phyloP scores from a whole-genome alignment of 1,139 yeast species.

The Geotrichum restrictum region DNA sequence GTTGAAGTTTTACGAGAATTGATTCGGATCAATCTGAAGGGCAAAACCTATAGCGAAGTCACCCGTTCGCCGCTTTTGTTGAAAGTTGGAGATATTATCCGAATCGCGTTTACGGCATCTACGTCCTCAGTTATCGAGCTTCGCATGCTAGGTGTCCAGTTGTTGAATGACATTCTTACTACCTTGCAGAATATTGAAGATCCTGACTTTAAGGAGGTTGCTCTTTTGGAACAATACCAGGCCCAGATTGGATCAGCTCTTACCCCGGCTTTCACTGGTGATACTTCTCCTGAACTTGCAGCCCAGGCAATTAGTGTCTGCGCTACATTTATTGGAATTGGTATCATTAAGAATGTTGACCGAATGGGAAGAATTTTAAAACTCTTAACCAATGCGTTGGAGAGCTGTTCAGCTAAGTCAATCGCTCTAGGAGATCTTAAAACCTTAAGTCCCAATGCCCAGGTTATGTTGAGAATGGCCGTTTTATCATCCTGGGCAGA shows the following conservation, averaged over 20 bases:
- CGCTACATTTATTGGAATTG: conserved; percentile 67
- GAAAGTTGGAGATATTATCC: conserved; percentile 66
- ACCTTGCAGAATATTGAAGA: conserved; percentile 54
- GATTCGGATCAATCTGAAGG: conserved; percentile 45
- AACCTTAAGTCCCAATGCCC: conserved; percentile 41
- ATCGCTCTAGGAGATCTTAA: conserved; percentile 47
- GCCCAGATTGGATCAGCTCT: conserved; percentile 91
- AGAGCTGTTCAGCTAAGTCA: conserved; percentile 44
- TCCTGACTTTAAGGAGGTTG: conserved; percentile 66
- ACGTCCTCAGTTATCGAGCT: conserved; percentile 63
- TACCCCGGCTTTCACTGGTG: conserved; percentile 79
- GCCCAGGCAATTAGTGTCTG: conserved; percentile 75
- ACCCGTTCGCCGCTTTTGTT: conserved; percentile 40
- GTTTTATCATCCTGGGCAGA: conserved; percentile 88
- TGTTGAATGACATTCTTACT: conserved; percentile 59
- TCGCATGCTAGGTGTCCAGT: conserved; percentile 60
- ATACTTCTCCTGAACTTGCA: conserved; percentile 69
- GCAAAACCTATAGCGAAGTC: conserved; percentile 39
- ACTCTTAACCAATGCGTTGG: conserved; percentile 64
- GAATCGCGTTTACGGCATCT: conserved; percentile 79
- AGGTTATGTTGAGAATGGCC: conserved; percentile 62
- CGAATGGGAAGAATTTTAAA: conserved; percentile 60
- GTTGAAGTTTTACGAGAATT: conserved; percentile 55
- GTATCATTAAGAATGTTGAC: conserved; percentile 47
- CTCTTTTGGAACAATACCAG: conserved; percentile 84